A percentile compares a stretch with the other conserved stretches of the same genome.
phyloP scores from a whole-genome alignment of 129 eudicot genomes.

The Centaurea solstitialis region DNA sequence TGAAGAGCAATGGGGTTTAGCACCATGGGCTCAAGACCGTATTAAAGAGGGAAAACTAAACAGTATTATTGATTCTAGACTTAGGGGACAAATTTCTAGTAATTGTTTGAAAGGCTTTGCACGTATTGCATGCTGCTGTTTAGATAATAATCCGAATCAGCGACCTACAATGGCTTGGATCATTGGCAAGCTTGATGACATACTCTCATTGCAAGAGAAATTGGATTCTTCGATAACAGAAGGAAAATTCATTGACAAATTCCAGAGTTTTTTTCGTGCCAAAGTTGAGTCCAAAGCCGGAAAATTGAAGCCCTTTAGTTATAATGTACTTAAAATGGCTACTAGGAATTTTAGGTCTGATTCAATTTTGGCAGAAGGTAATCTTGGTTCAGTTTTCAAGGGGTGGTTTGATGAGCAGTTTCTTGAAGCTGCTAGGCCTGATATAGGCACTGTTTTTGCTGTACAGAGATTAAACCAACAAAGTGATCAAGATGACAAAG shows the following conservation, averaged over 20 bases:
- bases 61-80: not conserved
- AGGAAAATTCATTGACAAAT: not conserved
- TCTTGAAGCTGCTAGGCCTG: constrained; percentile 43
- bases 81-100: not conserved
- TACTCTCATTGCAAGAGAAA: not conserved
- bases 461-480: constrained; percentile 48
- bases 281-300: not conserved
- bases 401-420: constrained; percentile 63
- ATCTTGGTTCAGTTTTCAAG: constrained; percentile 44
- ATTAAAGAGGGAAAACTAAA: not conserved
- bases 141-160: not conserved
- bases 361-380: constrained; percentile 47
- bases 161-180: not conserved
- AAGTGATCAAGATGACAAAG: constrained; percentile 46
- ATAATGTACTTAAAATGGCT: constrained; percentile 40
- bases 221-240: not conserved
- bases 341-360: constrained; percentile 57
- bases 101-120: not conserved
- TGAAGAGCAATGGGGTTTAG: not conserved
- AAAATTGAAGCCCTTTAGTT: constrained; percentile 41
- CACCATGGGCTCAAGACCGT: not conserved
- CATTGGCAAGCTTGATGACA: not conserved
- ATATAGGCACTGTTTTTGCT: constrained; percentile 49
- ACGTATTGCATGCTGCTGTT: not conserved
- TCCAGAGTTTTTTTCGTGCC: too few relatives aligned